Percentiles rank a stretch among this genome's conserved stretches.
Conservation (phyloP, 495 filamentous ascomycete species). For the Trichocladium uniseriatum region DNA sequence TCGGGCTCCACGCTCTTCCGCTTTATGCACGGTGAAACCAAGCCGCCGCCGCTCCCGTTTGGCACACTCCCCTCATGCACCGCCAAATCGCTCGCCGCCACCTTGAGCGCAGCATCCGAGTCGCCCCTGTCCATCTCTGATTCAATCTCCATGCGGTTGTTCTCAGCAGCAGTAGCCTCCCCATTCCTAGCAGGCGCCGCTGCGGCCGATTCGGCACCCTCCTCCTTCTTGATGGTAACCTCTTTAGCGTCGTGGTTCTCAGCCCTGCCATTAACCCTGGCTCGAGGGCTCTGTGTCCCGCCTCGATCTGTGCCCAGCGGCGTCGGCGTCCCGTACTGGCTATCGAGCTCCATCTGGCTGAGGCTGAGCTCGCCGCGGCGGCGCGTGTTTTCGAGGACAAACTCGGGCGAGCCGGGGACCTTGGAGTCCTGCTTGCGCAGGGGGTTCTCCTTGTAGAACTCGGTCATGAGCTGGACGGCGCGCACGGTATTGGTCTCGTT, state of each 20-base stretch:
- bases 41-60: constrained; percentile 14
- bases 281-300: constrained; percentile 23
- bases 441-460: constrained; percentile 65
- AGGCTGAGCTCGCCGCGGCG: constrained; percentile 31
- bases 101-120: constrained; percentile 39
- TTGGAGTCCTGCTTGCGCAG: constrained; percentile 36
- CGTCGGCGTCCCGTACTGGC: constrained; percentile 16
- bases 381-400: constrained; percentile 39
- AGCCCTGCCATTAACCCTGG: not conserved
- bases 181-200: not conserved
- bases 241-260: constrained; percentile 2
- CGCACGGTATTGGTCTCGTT: constrained; percentile 50
- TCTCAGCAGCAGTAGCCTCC: not conserved
- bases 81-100: constrained; percentile 36
- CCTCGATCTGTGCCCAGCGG: constrained; percentile 18
- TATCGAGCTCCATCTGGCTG: constrained; percentile 22
- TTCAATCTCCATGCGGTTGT: constrained; percentile 5
- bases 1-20: constrained; percentile 27
- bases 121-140: constrained; percentile 30
- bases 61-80: constrained; percentile 22
- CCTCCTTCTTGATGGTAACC: constrained; percentile 13
- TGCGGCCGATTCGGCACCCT: not conserved
- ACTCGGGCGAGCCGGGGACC: constrained; percentile 35
- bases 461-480: constrained; percentile 61
- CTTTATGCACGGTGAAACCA: constrained; percentile 18